Evolutionary conservation across 1,139 yeast species (phyloP), one percentile per base, ranked within the genome.

Genomic region (Schwanniomyces etchellsii): DNA sequence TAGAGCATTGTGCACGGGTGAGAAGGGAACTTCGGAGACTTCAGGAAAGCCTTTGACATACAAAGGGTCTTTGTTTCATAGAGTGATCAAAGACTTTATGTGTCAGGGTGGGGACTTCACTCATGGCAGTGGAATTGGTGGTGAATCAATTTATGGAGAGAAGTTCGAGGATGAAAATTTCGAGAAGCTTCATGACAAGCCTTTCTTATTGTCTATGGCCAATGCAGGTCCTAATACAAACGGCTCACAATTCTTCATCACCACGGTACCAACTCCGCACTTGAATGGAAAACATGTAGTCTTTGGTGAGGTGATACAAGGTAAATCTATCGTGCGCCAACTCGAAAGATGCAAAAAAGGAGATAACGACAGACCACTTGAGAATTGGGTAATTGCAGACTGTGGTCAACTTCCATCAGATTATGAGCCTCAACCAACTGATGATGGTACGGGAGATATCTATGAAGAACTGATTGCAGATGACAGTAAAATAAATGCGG

Each of bases 51-150:
- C 85, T 5, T 65, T 84, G 38, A 63, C 67, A 36, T 91, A 77
- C 69, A 83, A 88, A 55, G 84, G 84, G 24, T 80, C 93, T 5
- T 65, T 70, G 10, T 89, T 93, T 70, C 98, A 93, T 60, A 74
- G 99, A 43, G 93, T 93, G 20, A 93, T 93, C 55, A 82, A 83
- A 53, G 77, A 75, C 31, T 88, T 88, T 54, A 89, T 89, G 96
- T 73, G 84, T 47, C 97, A 88, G 62, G 96, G 96, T 55, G 98
- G 98, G 48, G 98, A 91, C 52, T 89, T 89, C 64, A 88, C 96
- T 27, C 78, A 76, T 40, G 85, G 82, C 15, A 66, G 82, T 44
- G 97, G 97, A 18, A 83, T 91, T 22, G 97, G 97, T 26, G 97
- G 97, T 33, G 94, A 83, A 57, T 82, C 95, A 18, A 89, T 88